These are phyloP conservation scores for Macrophomina pseudophaseolina DNA, from an alignment of 2,329 filamentous ascomycete species.

Conservation along the genomic window DNA sequence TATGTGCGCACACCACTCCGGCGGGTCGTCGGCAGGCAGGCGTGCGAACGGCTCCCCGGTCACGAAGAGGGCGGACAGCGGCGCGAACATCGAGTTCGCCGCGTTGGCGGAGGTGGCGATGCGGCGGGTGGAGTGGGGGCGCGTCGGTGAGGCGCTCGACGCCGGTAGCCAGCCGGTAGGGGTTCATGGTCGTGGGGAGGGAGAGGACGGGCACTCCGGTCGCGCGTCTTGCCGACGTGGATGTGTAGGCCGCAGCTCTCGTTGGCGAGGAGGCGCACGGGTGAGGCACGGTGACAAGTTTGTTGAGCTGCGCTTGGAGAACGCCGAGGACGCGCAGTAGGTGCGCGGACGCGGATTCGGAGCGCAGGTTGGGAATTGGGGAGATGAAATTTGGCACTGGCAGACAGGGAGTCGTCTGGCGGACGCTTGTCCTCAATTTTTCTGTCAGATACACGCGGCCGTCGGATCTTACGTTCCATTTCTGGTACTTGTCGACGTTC, in stretches of 20 bases:
- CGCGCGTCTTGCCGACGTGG: constrained; percentile 34
- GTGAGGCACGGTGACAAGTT: background rate
- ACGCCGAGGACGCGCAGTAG: background rate
- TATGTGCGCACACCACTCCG: background rate
- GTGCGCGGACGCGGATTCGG: background rate
- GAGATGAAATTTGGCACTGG: no score
- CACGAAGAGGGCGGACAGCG: background rate
- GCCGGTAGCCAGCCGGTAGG: constrained; percentile 34
- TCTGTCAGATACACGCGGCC: no score
- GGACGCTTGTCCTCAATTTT: no score
- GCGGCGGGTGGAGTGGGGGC: constrained; percentile 33
- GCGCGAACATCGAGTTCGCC: background rate
- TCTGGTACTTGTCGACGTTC: no score
- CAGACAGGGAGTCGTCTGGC: no score
- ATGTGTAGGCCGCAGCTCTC: constrained; percentile 35
- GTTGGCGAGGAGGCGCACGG: background rate
- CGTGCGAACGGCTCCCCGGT: background rate
- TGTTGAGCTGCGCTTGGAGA: background rate
- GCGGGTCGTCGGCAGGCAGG: background rate
- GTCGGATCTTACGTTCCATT: no score
- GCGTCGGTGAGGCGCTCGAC: constrained; percentile 37
- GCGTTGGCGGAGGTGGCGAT: background rate
- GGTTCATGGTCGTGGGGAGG: constrained; percentile 34
- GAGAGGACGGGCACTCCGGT: constrained; percentile 31
- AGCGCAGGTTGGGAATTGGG: background rate